Percentiles rank a stretch among this genome's conserved stretches.
Conservation (phyloP, 1,284 basidiomycete species). For the Testicularia cyperi region DNA sequence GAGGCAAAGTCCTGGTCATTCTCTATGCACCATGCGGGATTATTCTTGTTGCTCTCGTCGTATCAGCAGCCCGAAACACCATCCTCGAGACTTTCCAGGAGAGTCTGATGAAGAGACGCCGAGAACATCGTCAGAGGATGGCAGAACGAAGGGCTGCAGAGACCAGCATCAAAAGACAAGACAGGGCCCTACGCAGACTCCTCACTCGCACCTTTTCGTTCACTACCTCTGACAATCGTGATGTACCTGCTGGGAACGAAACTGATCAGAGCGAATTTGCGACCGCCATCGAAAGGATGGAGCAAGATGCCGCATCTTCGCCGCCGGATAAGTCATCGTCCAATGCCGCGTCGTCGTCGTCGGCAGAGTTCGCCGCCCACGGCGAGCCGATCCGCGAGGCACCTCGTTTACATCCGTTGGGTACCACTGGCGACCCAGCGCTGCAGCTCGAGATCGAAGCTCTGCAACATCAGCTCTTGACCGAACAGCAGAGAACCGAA, state of each 20-base stretch:
- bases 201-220: constrained; percentile 21
- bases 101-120: constrained; percentile 19
- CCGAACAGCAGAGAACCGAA: constrained; percentile 11
- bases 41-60: constrained; percentile 65
- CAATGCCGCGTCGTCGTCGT: neutral
- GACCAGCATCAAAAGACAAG: constrained; percentile 19
- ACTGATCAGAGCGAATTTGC: constrained; percentile 2
- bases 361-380: neutral
- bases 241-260: neutral
- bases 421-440: constrained; percentile 13
- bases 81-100: constrained; percentile 67
- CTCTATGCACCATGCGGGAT: constrained; percentile 58
- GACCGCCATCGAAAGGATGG: constrained; percentile 16
- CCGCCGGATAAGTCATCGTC: neutral
- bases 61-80: constrained; percentile 71
- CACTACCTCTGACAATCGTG: neutral
- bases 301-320: constrained; percentile 4
- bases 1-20: constrained; percentile 58
- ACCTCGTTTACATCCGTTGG: neutral
- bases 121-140: constrained; percentile 13
- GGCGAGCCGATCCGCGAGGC: neutral
- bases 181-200: constrained; percentile 8
- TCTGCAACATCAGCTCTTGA: constrained; percentile 11
- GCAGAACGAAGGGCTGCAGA: constrained; percentile 13
- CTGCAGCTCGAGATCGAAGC: constrained; percentile 18